A percentile compares a stretch with the other conserved stretches of the same genome.
Evolutionary conservation across 257 asterid species (phyloP).

Genomic region (Forsythia suspensa): DNA sequence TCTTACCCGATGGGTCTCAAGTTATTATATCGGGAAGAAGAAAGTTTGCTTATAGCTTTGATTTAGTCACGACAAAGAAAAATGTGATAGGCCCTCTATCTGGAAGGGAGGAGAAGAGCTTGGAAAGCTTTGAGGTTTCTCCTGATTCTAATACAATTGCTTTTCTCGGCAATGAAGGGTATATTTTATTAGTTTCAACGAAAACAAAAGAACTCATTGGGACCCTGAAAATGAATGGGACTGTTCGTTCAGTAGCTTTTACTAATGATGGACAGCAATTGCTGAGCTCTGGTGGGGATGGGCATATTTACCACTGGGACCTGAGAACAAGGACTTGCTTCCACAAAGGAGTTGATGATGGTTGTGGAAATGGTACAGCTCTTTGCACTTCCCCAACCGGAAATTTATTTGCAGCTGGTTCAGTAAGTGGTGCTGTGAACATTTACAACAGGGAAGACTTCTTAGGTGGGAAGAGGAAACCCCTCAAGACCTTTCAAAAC

Average conservation of each 20-base stretch:
- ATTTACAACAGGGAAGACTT: slow-evolving; percentile 66
- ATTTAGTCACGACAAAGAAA: slow-evolving; percentile 67
- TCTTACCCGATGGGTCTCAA: slow-evolving; percentile 87
- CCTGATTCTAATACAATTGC: slow-evolving; percentile 86
- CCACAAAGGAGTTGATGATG: slow-evolving; percentile 86
- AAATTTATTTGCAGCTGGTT: slow-evolving; percentile 89
- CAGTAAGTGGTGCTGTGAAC: slow-evolving; percentile 85
- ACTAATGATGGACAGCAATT: slow-evolving; percentile 67
- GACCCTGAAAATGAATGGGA: slow-evolving; percentile 88
- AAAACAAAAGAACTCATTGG: slow-evolving; percentile 83
- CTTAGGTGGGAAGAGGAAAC: slow-evolving; percentile 78
- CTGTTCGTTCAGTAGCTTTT: slow-evolving; percentile 72
- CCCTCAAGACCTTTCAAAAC: slow-evolving; percentile 71
- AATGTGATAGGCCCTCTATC: slow-evolving; percentile 76
- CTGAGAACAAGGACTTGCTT: slow-evolving; percentile 74
- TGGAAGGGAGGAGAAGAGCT: slow-evolving; percentile 93
- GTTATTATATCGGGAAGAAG: slow-evolving; percentile 82
- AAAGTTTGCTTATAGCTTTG: slow-evolving; percentile 79
- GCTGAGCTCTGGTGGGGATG: slow-evolving; percentile 88
- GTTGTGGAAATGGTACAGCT: slow-evolving; percentile 79
- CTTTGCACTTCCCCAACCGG: slow-evolving; percentile 69
- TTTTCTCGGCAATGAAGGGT: slow-evolving; percentile 88
- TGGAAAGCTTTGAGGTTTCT: slow-evolving; percentile 81
- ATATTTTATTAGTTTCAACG: slow-evolving; percentile 72
- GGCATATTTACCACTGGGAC: slow-evolving; percentile 89